phyloP scores from a whole-genome alignment of 768 basidiomycete genomes.

The Lentinula sp. region DNA sequence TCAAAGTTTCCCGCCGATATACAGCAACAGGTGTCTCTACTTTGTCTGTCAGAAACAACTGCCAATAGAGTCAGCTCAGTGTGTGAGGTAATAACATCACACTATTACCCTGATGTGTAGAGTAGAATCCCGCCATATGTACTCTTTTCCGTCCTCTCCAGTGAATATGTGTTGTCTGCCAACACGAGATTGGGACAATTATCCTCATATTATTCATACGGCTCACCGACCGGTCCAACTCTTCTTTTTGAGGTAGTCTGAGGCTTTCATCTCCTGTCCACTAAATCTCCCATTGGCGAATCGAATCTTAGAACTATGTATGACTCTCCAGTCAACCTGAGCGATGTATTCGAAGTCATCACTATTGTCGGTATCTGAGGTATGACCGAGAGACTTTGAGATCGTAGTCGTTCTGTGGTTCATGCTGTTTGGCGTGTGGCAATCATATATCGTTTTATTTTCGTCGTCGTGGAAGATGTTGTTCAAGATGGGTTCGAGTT shows the following conservation, averaged over 20 bases:
- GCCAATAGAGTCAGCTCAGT: no score
- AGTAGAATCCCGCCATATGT: constrained; percentile 13
- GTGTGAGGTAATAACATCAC: no score
- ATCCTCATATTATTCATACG: no score
- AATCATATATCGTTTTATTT: background rate
- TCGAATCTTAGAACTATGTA: constrained; percentile 22
- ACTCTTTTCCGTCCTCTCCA: constrained; percentile 18
- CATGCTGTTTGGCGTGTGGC: background rate
- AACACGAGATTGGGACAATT: no score
- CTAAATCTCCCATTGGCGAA: constrained; percentile 14
- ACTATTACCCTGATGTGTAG: no score
- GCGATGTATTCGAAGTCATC: constrained; percentile 14
- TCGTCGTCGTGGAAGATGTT: background rate
- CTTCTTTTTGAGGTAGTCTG: constrained; percentile 18
- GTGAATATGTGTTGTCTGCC: constrained; percentile 14
- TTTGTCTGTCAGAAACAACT: no score
- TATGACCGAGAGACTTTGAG: background rate
- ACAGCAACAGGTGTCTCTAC: no score
- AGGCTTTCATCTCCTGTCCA: constrained; percentile 16
- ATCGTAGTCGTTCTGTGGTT: background rate
- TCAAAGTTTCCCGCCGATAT: no score
- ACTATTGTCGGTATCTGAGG: background rate
- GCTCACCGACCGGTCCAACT: constrained; percentile 17
- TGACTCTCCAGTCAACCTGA: constrained; percentile 25
- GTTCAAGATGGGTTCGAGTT: constrained; percentile 9